Conservation (phyloP, 371 early-diverging fungal genomes). For the Circinella minor region DNA sequence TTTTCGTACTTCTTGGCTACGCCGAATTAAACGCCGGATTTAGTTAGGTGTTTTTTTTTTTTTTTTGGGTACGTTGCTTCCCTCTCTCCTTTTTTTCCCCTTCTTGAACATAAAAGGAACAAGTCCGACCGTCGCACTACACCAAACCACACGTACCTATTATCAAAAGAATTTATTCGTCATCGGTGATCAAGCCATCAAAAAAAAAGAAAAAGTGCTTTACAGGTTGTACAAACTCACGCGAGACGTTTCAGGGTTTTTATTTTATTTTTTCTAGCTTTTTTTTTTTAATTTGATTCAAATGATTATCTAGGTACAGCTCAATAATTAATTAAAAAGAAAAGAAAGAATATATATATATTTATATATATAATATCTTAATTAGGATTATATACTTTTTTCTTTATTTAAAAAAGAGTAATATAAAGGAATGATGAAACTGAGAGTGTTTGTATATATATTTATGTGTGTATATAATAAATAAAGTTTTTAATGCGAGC, state of each 20-base stretch:
- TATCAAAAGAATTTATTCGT: not conserved
- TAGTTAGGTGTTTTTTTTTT: not conserved
- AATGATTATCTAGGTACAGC: too few relatives aligned
- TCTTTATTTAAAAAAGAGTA: too few relatives aligned
- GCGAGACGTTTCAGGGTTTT: slow-evolving; percentile 6
- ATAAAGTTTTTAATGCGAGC: too few relatives aligned
- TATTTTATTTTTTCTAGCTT: too few relatives aligned
- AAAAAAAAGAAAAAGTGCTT: not conserved
- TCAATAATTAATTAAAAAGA: not conserved
- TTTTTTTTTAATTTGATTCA: too few relatives aligned
- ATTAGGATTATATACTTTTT: too few relatives aligned
- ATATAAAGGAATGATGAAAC: too few relatives aligned
- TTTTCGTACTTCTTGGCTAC: not conserved
- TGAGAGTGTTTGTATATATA: too few relatives aligned
- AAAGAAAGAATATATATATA: not conserved
- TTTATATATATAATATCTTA: too few relatives aligned
- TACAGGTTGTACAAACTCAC: slow-evolving; percentile 3
- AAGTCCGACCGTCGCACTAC: not conserved
- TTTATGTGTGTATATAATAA: too few relatives aligned
- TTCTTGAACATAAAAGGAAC: not conserved
- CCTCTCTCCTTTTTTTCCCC: not conserved
- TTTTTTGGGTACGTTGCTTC: too few relatives aligned
- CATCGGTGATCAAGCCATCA: not conserved
- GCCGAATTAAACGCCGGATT: not conserved
- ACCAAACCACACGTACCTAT: too few relatives aligned